Evolutionary conservation across 257 asterid genomes (phyloP).

Genomic region (Penstemon newberryi): DNA sequence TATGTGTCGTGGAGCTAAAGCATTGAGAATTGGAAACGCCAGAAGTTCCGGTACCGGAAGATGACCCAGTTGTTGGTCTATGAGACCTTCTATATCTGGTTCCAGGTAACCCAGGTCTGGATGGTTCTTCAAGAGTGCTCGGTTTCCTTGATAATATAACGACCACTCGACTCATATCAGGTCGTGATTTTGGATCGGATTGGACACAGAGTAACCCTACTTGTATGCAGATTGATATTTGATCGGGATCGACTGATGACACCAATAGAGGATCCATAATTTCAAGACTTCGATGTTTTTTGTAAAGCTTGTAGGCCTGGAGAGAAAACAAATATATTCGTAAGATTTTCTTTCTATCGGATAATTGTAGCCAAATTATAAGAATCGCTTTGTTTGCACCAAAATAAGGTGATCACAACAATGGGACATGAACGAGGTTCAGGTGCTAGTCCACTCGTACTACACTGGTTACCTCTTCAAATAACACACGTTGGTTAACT

Average conservation of each 20-base stretch:
- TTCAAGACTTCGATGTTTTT: slow-evolving; percentile 63
- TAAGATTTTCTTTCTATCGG: background rate
- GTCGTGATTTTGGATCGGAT: slow-evolving; percentile 70
- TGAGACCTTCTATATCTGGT: slow-evolving; percentile 49
- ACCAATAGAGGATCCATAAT: slow-evolving; percentile 61
- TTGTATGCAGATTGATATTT: slow-evolving; percentile 50
- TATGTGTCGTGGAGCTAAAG: slow-evolving; percentile 42
- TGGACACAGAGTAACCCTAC: slow-evolving; percentile 82
- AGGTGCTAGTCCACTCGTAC: too few species aligned
- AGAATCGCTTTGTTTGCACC: background rate
- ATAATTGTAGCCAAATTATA: background rate
- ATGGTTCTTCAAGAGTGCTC: slow-evolving; percentile 71
- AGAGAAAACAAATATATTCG: slow-evolving; percentile 13
- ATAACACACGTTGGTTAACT: too few species aligned
- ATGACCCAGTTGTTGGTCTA: slow-evolving; percentile 28
- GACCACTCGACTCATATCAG: slow-evolving; percentile 76
- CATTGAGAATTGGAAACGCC: slow-evolving; percentile 46
- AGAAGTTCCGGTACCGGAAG: slow-evolving; percentile 48
- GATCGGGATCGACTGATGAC: slow-evolving; percentile 53
- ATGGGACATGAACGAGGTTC: background rate
- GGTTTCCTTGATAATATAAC: slow-evolving; percentile 67
- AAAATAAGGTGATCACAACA: background rate
- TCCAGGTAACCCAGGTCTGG: slow-evolving; percentile 73
- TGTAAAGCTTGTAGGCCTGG: slow-evolving; percentile 84
- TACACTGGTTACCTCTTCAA: too few species aligned